phyloP scores from a whole-genome alignment of 1,139 yeast genomes.

The Blastobotrys apis region DNA sequence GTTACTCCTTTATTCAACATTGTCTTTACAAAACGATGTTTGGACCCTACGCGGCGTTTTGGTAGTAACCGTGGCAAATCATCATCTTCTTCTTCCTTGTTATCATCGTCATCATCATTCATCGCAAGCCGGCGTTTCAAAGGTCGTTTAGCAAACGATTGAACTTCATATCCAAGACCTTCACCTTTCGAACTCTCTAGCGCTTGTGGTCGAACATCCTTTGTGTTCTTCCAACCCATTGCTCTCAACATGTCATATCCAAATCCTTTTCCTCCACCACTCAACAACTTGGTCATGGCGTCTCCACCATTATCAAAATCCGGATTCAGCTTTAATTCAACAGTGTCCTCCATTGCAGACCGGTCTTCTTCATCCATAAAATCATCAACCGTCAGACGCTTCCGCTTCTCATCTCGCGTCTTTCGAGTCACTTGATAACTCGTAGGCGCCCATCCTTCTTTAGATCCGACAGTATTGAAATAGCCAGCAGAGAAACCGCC shows the following conservation, averaged over 20 bases:
- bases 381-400: conserved; percentile 23
- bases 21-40: conserved; percentile 4
- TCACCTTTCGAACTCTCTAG: conserved; percentile 10
- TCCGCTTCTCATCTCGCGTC: conserved; percentile 17
- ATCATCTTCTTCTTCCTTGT: conserved; percentile 15
- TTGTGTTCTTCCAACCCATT: conserved; percentile 25
- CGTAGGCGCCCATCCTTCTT: conserved; percentile 36
- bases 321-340: conserved; percentile 15
- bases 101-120: conserved; percentile 19
- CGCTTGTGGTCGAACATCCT: conserved; percentile 18
- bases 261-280: conserved; percentile 10
- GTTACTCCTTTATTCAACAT: background rate
- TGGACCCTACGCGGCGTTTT: conserved; percentile 6
- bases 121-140: conserved; percentile 18
- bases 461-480: conserved; percentile 35
- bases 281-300: conserved; percentile 3
- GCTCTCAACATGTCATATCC: conserved; percentile 22
- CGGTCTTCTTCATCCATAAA: conserved; percentile 37
- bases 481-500: conserved; percentile 38
- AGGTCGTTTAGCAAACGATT: conserved; percentile 9
- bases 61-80: conserved; percentile 1
- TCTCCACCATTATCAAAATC: conserved; percentile 4
- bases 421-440: conserved; percentile 26
- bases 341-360: conserved; percentile 25
- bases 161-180: conserved; percentile 22